phyloP scores from a whole-genome alignment of 352 stramenopile genomes.

The Phytopythium kandeliae region DNA sequence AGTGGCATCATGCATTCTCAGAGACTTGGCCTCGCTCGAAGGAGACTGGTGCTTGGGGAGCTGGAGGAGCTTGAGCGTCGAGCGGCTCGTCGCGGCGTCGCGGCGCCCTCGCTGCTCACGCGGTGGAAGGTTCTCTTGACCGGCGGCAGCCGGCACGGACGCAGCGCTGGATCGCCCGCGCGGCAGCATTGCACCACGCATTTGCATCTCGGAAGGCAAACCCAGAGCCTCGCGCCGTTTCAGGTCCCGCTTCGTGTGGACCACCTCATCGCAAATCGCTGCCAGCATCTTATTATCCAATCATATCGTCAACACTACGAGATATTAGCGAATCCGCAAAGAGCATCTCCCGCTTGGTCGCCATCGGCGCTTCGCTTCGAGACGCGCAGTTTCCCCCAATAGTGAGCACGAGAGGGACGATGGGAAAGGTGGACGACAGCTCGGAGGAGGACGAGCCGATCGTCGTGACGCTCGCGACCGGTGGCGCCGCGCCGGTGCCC shows the following conservation, averaged over 20 bases:
- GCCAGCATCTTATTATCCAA: background rate
- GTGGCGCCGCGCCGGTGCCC: background rate
- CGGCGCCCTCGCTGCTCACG: background rate
- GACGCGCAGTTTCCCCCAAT: too few species aligned
- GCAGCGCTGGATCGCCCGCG: too few species aligned
- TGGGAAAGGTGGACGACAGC: conserved; percentile 47
- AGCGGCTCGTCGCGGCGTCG: background rate
- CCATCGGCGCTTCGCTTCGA: too few species aligned
- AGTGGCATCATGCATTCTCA: background rate
- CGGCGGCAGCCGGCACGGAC: too few species aligned
- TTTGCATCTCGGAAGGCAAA: too few species aligned
- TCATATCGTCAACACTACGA: background rate
- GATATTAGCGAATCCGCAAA: background rate
- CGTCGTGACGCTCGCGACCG: conserved; percentile 10
- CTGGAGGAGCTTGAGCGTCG: background rate
- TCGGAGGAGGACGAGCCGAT: conserved; percentile 87
- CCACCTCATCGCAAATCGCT: too few species aligned
- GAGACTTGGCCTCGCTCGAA: background rate
- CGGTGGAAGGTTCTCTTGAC: background rate
- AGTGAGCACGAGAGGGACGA: background rate
- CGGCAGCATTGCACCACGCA: too few species aligned
- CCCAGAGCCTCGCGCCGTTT: conserved; percentile 3
- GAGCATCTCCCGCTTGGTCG: too few species aligned
- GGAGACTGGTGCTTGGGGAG: background rate
- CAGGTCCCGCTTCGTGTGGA: background rate